These are phyloP conservation scores for Annona squamosa DNA, from an alignment of 164 flowering plant genomes.

Conservation along the genomic window DNA sequence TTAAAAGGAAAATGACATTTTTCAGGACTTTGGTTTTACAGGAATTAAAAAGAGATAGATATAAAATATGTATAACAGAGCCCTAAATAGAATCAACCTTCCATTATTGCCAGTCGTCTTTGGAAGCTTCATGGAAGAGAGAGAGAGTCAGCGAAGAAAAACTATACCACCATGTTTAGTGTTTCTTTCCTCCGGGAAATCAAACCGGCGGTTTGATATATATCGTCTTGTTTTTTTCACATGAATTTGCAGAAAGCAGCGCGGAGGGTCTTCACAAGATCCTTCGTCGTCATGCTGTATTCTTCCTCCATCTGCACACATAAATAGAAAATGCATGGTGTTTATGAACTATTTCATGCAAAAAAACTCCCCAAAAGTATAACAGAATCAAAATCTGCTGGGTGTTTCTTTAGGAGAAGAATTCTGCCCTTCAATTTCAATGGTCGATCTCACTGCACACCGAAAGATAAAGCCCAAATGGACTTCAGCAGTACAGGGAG, in stretches of 20 bases:
- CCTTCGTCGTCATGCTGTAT: conserved; percentile 42
- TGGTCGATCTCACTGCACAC: no score
- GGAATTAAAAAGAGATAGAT: not conserved
- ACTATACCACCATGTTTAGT: not conserved
- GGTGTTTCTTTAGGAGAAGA: no score
- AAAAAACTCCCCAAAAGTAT: no score
- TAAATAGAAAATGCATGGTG: not conserved
- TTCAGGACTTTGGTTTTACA: conserved; percentile 10
- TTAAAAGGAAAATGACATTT: not conserved
- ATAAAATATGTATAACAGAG: not conserved
- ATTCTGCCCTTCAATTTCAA: no score
- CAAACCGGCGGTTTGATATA: no score
- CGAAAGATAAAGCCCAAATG: no score
- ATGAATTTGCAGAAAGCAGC: conserved; percentile 16
- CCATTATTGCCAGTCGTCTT: conserved; percentile 7
- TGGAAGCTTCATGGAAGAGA: conserved; percentile 13
- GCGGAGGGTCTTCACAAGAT: conserved; percentile 42
- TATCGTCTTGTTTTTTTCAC: conserved; percentile 6
- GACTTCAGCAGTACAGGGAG: not conserved
- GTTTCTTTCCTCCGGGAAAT: not conserved
- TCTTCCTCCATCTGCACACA: conserved; percentile 57
- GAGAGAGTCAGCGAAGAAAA: conserved; percentile 2
- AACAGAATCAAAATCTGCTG: no score
- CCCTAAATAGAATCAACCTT: not conserved
- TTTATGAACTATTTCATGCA: not conserved